Conservation (phyloP, 169 alveolate species). For the Plasmodium fragile region DNA sequence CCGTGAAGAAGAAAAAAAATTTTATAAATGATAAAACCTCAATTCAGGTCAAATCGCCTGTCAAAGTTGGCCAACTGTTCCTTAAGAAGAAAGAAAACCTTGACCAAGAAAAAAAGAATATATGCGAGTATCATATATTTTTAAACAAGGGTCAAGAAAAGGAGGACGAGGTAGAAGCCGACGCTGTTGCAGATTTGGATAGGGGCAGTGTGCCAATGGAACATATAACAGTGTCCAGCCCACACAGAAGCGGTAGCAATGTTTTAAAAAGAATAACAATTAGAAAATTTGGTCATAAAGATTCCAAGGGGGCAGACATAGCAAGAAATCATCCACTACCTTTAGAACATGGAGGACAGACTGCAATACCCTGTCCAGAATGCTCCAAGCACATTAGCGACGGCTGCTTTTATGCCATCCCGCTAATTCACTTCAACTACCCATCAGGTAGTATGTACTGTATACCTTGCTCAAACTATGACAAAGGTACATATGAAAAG, state of each 20-base stretch:
- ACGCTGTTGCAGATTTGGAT: background rate
- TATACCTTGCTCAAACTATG: conserved; percentile 34
- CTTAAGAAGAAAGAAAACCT: background rate
- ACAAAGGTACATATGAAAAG: conserved; percentile 10
- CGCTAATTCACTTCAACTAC: conserved; percentile 32
- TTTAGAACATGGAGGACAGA: background rate
- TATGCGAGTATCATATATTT: conserved; percentile 20
- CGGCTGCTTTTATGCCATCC: conserved; percentile 17
- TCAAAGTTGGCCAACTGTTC: conserved; percentile 1
- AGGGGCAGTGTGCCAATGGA: background rate
- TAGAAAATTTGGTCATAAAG: background rate
- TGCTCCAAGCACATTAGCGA: conserved; percentile 11
- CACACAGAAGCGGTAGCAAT: conserved; percentile 1
- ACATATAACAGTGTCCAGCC: conserved; percentile 2
- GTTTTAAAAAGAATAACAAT: conserved; percentile 33
- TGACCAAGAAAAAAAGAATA: background rate
- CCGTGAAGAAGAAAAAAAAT: conserved; percentile 28
- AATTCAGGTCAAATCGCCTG: background rate
- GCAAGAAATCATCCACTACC: background rate
- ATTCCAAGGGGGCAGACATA: background rate
- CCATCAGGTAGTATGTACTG: conserved; percentile 48
- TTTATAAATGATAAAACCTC: background rate
- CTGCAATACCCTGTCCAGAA: background rate
- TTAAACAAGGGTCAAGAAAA: conserved; percentile 4
- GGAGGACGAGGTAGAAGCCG: background rate